These are phyloP conservation scores for Fraxinus baroniana DNA, from an alignment of 305 asterid species.

Conservation along the genomic window DNA sequence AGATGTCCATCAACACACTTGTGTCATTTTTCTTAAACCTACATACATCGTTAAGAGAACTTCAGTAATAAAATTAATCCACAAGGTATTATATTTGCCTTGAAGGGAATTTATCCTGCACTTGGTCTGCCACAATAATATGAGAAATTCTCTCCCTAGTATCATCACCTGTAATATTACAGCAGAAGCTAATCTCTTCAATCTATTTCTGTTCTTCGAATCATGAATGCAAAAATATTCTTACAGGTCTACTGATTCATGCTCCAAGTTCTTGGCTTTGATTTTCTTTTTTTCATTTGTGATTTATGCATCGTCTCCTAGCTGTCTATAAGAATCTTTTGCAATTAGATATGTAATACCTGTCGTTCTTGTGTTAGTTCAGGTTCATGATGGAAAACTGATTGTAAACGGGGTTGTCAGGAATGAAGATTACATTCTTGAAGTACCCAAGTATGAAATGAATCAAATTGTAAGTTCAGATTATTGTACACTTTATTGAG, in stretches of 20 bases:
- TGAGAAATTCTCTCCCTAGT: not conserved
- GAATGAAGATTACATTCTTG: constrained; percentile 71
- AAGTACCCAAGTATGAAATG: constrained; percentile 91
- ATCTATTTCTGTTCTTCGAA: not conserved
- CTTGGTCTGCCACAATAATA: not conserved
- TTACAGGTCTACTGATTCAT: constrained; percentile 1
- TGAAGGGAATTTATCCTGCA: constrained; percentile 2
- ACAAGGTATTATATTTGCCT: not conserved
- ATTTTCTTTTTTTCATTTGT: not conserved
- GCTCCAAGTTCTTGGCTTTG: not conserved
- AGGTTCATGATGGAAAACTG: constrained; percentile 94
- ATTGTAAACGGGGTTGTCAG: constrained; percentile 79
- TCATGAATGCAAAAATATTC: not conserved
- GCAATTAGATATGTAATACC: not conserved
- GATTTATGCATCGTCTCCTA: constrained; percentile 5
- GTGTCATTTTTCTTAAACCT: not conserved
- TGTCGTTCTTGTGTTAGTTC: constrained; percentile 25
- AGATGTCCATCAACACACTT: not conserved
- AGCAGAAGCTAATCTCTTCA: not conserved
- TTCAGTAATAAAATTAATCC: not conserved
- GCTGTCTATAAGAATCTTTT: not conserved
- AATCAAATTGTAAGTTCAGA: constrained; percentile 58
- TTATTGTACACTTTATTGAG: constrained; percentile 15
- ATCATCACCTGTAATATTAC: not conserved
- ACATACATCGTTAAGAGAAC: not conserved